phyloP scores from a whole-genome alignment of 345 rosid species.

The Salix caprea region DNA sequence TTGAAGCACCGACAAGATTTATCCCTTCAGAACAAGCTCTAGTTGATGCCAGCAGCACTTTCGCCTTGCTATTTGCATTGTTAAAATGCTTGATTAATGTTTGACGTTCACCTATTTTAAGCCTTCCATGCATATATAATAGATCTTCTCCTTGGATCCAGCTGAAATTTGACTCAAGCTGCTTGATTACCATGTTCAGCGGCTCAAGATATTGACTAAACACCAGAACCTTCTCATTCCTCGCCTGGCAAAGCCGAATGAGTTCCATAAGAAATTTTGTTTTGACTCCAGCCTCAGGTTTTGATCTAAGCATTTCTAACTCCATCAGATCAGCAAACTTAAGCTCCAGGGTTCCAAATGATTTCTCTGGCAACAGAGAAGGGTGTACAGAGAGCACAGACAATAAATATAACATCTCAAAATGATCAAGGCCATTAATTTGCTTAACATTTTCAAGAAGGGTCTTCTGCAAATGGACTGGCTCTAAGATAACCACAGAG shows the following conservation, averaged over 20 bases:
- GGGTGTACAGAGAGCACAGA: slow-evolving; percentile 66
- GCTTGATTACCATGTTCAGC: slow-evolving; percentile 42
- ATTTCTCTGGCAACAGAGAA: slow-evolving; percentile 28
- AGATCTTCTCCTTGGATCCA: slow-evolving; percentile 55
- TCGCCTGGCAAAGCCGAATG: slow-evolving; percentile 35
- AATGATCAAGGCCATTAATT: background rate
- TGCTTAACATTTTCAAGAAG: slow-evolving; percentile 26
- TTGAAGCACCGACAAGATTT: slow-evolving; percentile 75
- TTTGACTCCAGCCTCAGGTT: slow-evolving; percentile 53
- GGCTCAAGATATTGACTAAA: slow-evolving; percentile 62
- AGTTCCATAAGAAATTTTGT: slow-evolving; percentile 56
- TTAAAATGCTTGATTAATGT: slow-evolving; percentile 51
- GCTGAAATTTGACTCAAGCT: slow-evolving; percentile 27
- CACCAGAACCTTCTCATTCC: slow-evolving; percentile 65
- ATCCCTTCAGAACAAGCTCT: slow-evolving; percentile 88
- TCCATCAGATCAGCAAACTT: slow-evolving; percentile 2
- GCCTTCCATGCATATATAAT: slow-evolving; percentile 47
- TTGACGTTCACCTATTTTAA: slow-evolving; percentile 41
- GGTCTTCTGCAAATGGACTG: slow-evolving; percentile 40
- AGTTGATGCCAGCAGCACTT: slow-evolving; percentile 73
- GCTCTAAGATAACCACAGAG: slow-evolving; percentile 50
- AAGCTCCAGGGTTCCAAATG: background rate
- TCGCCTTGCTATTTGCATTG: slow-evolving; percentile 40
- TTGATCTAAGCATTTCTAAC: slow-evolving; percentile 25
- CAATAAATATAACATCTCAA: slow-evolving; percentile 28